Conservation (phyloP, 1,284 basidiomycete genomes). For the Ceratorhiza oryzae-sativae region DNA sequence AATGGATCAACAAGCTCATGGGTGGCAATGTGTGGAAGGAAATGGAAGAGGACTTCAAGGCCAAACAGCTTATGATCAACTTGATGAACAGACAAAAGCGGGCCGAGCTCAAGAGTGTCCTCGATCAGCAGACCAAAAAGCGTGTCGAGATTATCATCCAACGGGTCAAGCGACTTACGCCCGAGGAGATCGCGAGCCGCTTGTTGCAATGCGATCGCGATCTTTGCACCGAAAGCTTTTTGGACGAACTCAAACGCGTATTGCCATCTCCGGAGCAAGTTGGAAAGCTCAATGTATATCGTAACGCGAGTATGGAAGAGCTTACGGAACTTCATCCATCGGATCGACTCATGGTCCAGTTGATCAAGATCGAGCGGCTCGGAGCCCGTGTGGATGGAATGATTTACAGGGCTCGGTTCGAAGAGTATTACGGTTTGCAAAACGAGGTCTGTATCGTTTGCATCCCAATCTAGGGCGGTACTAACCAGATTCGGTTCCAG, state of each 20-base stretch:
- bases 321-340: slow-evolving; percentile 89
- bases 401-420: slow-evolving; percentile 88
- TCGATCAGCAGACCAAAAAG: slow-evolving; percentile 89
- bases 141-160: slow-evolving; percentile 91
- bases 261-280: slow-evolving; percentile 90
- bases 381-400: slow-evolving; percentile 91
- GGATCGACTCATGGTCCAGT: slow-evolving; percentile 94
- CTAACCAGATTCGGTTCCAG: slow-evolving; percentile 52
- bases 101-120: slow-evolving; percentile 88
- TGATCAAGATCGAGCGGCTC: slow-evolving; percentile 96
- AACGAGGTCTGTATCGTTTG: slow-evolving; percentile 54
- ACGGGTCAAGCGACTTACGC: slow-evolving; percentile 78
- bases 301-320: slow-evolving; percentile 86
- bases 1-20: slow-evolving; percentile 81
- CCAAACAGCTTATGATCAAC: slow-evolving; percentile 90
- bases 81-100: slow-evolving; percentile 80
- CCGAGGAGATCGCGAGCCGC: slow-evolving; percentile 82
- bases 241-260: slow-evolving; percentile 84
- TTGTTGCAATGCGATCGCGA: slow-evolving; percentile 86
- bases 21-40: slow-evolving; percentile 89
- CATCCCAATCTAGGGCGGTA: slow-evolving; percentile 41
- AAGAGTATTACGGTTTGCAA: slow-evolving; percentile 75
- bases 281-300: slow-evolving; percentile 90
- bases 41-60: slow-evolving; percentile 99
- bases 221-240: slow-evolving; percentile 85